phyloP scores from a whole-genome alignment of 441 rosid species.

The Biscutella laevigata region DNA sequence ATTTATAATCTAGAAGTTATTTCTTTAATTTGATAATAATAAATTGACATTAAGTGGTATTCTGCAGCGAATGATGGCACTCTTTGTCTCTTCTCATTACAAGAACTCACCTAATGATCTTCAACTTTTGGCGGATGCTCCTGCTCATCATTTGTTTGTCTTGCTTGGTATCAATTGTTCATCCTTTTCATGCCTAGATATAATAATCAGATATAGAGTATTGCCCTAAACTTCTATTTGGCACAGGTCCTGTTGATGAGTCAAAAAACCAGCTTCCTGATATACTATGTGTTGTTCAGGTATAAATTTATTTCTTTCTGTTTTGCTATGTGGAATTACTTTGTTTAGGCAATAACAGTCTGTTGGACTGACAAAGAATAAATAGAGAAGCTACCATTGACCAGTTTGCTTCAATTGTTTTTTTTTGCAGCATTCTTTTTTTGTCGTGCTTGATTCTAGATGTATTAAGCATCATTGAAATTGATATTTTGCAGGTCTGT shows the following conservation, averaged over 20 bases:
- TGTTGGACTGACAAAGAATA: not conserved
- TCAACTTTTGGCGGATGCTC: slow-evolving; percentile 97
- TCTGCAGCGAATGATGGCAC: slow-evolving; percentile 95
- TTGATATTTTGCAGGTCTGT: slow-evolving; percentile 42
- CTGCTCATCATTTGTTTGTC: slow-evolving; percentile 95
- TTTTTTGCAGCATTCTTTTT: not conserved
- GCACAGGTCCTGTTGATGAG: slow-evolving; percentile 93
- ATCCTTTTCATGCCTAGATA: slow-evolving; percentile 11
- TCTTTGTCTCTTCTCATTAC: slow-evolving; percentile 95
- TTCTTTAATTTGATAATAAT: slow-evolving; percentile 4
- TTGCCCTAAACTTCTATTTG: slow-evolving; percentile 10
- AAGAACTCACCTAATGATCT: slow-evolving; percentile 98
- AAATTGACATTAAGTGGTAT: slow-evolving; percentile 20
- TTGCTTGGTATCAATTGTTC: slow-evolving; percentile 52
- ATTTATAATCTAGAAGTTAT: slow-evolving; percentile 2
- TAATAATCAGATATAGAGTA: slow-evolving; percentile 3
- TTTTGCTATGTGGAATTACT: not conserved
- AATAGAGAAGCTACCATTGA: not conserved
- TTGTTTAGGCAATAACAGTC: not conserved
- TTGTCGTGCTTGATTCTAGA: not conserved
- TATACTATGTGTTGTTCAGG: slow-evolving; percentile 91
- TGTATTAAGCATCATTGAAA: slow-evolving; percentile 4
- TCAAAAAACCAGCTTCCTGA: slow-evolving; percentile 89
- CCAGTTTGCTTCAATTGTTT: slow-evolving; percentile 1
- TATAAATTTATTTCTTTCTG: slow-evolving; percentile 17